Base-by-base conservation (phyloP, 1,284 basidiomycete genomes). In the Singerocomus inundabilis region DNA sequence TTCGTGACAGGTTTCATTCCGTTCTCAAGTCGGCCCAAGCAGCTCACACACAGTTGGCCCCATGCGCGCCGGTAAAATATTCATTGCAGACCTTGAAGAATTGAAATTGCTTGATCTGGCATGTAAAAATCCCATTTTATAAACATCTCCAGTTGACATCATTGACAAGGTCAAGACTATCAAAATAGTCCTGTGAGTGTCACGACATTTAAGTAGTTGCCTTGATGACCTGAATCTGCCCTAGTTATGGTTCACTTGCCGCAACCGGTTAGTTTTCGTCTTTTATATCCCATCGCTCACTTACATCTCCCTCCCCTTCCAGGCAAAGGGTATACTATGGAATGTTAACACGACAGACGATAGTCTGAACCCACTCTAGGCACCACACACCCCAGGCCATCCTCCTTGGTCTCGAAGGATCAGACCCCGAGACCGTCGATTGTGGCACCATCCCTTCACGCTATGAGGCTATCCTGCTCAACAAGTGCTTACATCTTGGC, bases 311-410 rank as follows among this genome's bases (percentile, higher is more conserved):
- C 36, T 11, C 24, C 38, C 15, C 67, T 72, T 33, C 68, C 70
- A 76, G 93, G 94, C 24, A 92, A 91, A 77, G 89, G 90, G 87
- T 88, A 65, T 42, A 75, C 57, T 30, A 11, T 46, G 1, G 1
- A 34, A 31, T 28, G 34, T n/a, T 48, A 25, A 44, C n/a, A n/a
- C n/a, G n/a, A n/a, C n/a, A n/a, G n/a, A n/a, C n/a, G n/a, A n/a
- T n/a, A n/a, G n/a, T n/a, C n/a, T n/a, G n/a, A n/a, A n/a, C n/a
- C n/a, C 26, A 3, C 30, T 53, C 21, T 61, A 93, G 93, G 1
- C 95, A 97, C 69, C 91, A 95, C 72, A 97, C 94, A 0, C 94
- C 94, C 0, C 91, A 96, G 69, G 93, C 94, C 3, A 85, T 98
- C 55, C 79, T 97, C 35, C 81, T 96, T 24, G 94, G 94, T 10